A percentile compares a stretch with the other conserved stretches of the same genome.
Evolutionary conservation across 2,329 filamentous ascomycete genomes (phyloP).

Genomic region (Gliomastix tumulicola): DNA sequence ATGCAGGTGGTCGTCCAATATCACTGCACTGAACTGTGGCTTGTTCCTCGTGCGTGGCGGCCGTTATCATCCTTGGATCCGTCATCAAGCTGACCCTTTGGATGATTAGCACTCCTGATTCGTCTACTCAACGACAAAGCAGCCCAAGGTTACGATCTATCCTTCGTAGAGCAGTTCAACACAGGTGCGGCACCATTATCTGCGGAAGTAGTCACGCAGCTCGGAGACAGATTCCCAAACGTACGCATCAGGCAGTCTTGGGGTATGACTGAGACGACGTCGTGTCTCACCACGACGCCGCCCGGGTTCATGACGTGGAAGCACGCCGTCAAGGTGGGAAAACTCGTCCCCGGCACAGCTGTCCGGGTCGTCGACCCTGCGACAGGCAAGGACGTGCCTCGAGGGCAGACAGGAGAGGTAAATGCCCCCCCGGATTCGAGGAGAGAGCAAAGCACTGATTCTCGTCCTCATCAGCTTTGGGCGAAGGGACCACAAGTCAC

Average conservation of each 20-base stretch:
- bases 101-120: neutral
- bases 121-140: neutral
- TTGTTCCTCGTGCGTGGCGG: conserved; percentile 42
- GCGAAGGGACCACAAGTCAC: conserved; percentile 76
- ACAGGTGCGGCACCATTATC: conserved; percentile 1
- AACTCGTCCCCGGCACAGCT: neutral
- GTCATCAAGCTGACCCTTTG: neutral
- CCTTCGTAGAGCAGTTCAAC: neutral
- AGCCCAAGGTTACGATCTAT: neutral
- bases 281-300: neutral
- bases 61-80: neutral
- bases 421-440: no score
- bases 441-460: conserved; percentile 4
- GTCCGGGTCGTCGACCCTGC: neutral
- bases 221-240: neutral
- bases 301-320: neutral
- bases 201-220: neutral
- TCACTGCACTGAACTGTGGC: conserved; percentile 45
- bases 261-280: conserved; percentile 1
- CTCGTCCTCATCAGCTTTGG: neutral
- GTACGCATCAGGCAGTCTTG: neutral
- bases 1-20: conserved; percentile 44
- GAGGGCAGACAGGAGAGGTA: neutral
- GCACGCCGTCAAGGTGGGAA: neutral
- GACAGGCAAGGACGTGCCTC: neutral